Conservation (phyloP, 306 rosid species). For the Sechiopsis laciniata region DNA sequence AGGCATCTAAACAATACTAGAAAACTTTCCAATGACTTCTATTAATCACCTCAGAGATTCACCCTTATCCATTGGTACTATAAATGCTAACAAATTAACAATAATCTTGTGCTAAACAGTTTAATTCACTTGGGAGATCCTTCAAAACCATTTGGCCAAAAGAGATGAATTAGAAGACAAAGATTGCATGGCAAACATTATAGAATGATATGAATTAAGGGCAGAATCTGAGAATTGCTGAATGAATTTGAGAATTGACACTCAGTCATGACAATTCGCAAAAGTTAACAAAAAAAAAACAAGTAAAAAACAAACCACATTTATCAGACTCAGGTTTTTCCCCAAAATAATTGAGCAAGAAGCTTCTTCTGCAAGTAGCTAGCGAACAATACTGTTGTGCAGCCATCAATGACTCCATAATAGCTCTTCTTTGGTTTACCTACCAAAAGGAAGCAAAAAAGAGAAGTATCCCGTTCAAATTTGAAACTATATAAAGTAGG, state of each 20-base stretch:
- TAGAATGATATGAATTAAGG: not conserved
- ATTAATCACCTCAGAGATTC: not conserved
- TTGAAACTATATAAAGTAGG: not conserved
- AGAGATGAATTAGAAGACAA: not conserved
- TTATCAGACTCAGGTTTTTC: slow-evolving; percentile 51
- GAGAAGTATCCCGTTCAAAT: slow-evolving; percentile 10
- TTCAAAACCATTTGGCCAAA: not conserved
- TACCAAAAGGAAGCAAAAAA: slow-evolving; percentile 29
- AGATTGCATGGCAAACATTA: not conserved
- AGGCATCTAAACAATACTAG: not conserved
- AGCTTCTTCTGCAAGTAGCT: slow-evolving; percentile 78
- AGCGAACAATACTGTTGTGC: slow-evolving; percentile 70
- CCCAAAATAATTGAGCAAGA: slow-evolving; percentile 75
- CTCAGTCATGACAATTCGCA: not conserved
- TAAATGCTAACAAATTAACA: not conserved
- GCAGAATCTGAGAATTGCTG: not conserved
- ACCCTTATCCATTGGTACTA: not conserved
- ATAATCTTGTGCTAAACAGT: not conserved
- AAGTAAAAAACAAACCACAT: slow-evolving; percentile 57
- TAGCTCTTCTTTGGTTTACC: slow-evolving; percentile 73
- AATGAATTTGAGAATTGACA: slow-evolving; percentile 3
- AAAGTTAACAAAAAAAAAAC: slow-evolving; percentile 17
- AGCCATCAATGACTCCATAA: slow-evolving; percentile 61
- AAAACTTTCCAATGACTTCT: not conserved
- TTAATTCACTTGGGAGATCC: not conserved